Percentiles rank a stretch among this genome's conserved stretches.
Evolutionary conservation across 2,329 filamentous ascomycete genomes (phyloP).

Genomic region (Fusarium burgessii): DNA sequence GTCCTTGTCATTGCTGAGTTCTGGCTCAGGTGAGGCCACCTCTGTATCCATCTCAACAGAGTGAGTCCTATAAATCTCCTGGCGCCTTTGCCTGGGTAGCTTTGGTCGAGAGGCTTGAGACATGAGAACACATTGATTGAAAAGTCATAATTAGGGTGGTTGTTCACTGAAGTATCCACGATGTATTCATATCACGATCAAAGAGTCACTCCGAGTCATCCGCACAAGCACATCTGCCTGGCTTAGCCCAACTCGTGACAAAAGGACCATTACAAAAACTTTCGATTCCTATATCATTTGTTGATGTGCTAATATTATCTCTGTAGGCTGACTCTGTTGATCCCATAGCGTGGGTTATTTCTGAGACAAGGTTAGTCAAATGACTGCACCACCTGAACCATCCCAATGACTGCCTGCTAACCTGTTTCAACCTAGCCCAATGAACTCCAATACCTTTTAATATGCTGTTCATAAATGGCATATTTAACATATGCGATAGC

Average conservation of each 20-base stretch:
- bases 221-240: slow-evolving; percentile 31
- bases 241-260: slow-evolving; percentile 33
- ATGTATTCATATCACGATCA: slow-evolving; percentile 2
- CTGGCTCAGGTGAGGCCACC: slow-evolving; percentile 12
- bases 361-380: slow-evolving; percentile 37
- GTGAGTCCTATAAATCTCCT: slow-evolving; percentile 21
- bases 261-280: not conserved
- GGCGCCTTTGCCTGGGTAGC: slow-evolving; percentile 20
- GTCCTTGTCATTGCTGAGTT: slow-evolving; percentile 41
- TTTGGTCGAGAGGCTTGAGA: slow-evolving; percentile 31
- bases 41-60: slow-evolving; percentile 36
- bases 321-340: slow-evolving; percentile 27
- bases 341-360: slow-evolving; percentile 21
- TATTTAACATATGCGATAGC: not conserved
- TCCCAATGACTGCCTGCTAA: slow-evolving; percentile 21
- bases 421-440: not conserved
- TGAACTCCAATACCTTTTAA: not conserved
- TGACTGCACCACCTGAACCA: slow-evolving; percentile 38
- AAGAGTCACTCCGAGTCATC: slow-evolving; percentile 19
- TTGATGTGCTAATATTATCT: slow-evolving; percentile 14
- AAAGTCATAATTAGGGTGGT: not conserved
- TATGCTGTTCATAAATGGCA: not conserved
- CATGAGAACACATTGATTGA: slow-evolving; percentile 14
- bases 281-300: slow-evolving; percentile 9
- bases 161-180: not conserved